Base-by-base conservation (phyloP, 768 basidiomycete species). In the Lactarius psammicola region DNA sequence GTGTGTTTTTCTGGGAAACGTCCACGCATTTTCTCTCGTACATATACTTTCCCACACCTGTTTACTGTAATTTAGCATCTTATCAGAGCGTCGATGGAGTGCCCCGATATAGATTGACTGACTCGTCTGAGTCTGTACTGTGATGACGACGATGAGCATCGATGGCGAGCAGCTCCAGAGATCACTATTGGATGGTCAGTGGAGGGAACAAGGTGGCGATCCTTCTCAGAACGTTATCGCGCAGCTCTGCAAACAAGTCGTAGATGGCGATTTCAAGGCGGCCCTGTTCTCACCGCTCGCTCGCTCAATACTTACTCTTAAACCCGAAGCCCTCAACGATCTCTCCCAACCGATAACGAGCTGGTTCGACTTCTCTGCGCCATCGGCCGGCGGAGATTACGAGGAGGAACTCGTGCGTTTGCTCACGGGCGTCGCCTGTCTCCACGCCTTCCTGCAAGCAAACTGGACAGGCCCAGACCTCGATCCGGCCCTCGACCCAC, bases 391-490 rank as follows among this genome's bases (percentile, higher is more conserved):
- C 4, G 76, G 79, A 57, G 75, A 76, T 2, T 71, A 75, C 17
- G 81, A 83, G 51, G 76, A 76, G 44, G 90, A 90, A 74, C 71
- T 88, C 26, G 66, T 81, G 42, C 82, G 81, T 34, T 78, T 98
- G 44, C 75, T 84, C 13, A 68, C 94, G 11, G 93, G 86, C 0
- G 81, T 96, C 11, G 87, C 94, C 7, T 89, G 88, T 68, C 80
- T 98, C 28, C 94, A 97, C 69, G 86, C 92, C 0, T 99, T 95
- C 78, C 80, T 95, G 5, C 97, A 99, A 75, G 82, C 80, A 33
- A 99, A 99, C 76, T 99, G 95, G 94, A 98, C 95, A 0, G 97
- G 97, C 6, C 97, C 97, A 2, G 83, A 90, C 71, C 82, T 97
- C 51, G 78, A 86, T 65, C 75, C 95, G 67, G 75, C 76, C 68